Evolutionary conservation across 1,284 basidiomycete species (phyloP).

Genomic region (Microbotryomycetes sp.): DNA sequence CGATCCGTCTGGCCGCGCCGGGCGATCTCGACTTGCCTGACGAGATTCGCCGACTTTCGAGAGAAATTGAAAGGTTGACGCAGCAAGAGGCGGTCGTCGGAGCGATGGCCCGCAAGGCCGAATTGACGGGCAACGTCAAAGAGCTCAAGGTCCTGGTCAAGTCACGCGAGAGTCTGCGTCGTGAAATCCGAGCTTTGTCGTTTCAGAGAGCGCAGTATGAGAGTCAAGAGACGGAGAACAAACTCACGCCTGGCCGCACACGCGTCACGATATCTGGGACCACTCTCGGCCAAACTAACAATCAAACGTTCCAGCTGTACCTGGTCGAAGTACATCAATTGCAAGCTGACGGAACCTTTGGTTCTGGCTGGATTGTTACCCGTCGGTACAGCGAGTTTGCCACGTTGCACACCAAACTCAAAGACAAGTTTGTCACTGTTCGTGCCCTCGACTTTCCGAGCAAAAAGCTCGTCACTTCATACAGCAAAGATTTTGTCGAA

Average conservation of each 20-base stretch:
- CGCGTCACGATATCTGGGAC: slow-evolving; percentile 65
- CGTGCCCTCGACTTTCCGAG: slow-evolving; percentile 76
- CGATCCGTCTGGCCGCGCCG: slow-evolving; percentile 65
- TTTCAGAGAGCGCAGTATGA: slow-evolving; percentile 89
- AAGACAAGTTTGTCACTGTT: slow-evolving; percentile 61
- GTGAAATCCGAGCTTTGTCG: slow-evolving; percentile 71
- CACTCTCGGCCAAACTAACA: slow-evolving; percentile 61
- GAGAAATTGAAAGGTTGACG: slow-evolving; percentile 66
- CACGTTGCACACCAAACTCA: slow-evolving; percentile 73
- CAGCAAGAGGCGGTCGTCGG: slow-evolving; percentile 76
- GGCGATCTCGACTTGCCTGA: slow-evolving; percentile 77
- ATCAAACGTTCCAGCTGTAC: slow-evolving; percentile 68
- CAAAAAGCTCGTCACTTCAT: slow-evolving; percentile 73
- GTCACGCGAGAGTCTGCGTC: slow-evolving; percentile 68
- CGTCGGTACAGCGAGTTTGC: slow-evolving; percentile 91
- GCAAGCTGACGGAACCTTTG: slow-evolving; percentile 61
- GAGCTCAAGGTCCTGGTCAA: slow-evolving; percentile 74
- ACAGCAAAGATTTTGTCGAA: slow-evolving; percentile 75
- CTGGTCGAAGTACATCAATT: slow-evolving; percentile 85
- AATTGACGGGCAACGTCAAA: slow-evolving; percentile 78
- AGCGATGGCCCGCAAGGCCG: slow-evolving; percentile 83
- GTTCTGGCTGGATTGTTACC: slow-evolving; percentile 83
- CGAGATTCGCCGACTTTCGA: slow-evolving; percentile 66
- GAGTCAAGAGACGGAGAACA: slow-evolving; percentile 77
- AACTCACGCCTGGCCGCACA: slow-evolving; percentile 69